Evolutionary conservation across 202 grass and related monocot species (phyloP), one percentile per base, ranked within the genome.

Genomic region (Brachypodium distachyon): DNA sequence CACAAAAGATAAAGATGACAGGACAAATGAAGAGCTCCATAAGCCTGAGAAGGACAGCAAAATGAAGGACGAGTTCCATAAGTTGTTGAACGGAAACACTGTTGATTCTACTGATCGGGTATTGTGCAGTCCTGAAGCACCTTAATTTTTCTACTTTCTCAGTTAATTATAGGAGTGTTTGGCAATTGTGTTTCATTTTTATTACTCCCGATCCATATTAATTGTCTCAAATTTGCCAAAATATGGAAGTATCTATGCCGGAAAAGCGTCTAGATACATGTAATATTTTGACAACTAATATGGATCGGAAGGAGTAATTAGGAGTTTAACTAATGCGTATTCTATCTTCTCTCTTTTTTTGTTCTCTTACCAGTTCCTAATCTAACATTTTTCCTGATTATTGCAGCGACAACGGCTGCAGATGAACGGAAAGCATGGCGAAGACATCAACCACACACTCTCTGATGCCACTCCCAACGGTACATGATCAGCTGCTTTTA

Each of bases 341-440:
- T n/a, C n/a, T n/a, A n/a, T n/a, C n/a, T n/a, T n/a, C n/a, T n/a
- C n/a, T n/a, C 9, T n/a, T 19, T 50, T n/a, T n/a, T 41, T 48
- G 39, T 22, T 3, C 23, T 12, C 31, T 33, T 63, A n/a, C n/a
- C n/a, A n/a, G n/a, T 52, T 41, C 3, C 11, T 79, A 23, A 86
- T 8, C 9, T 19, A 47, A 27, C n/a, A n/a, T 6, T n/a, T 32
- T 77, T 54, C 5, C 43, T 80, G 22, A 11, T 64, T 77, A 31
- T 74, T 79, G 72, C 85, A 99, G 96, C 83, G 96, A 65, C 91
- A 89, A 41, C 85, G 92, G 71, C 67, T 80, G n/a, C 96, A 90
- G 87, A 86, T 88, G 67, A 99, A 96, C 51, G 89, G 96, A 55
- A 99, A 96, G 78, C 87, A 87, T 82, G 83, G 76, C 34, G 90